phyloP scores from a whole-genome alignment of 176 grass and related monocot species.

The Secale cereale region DNA sequence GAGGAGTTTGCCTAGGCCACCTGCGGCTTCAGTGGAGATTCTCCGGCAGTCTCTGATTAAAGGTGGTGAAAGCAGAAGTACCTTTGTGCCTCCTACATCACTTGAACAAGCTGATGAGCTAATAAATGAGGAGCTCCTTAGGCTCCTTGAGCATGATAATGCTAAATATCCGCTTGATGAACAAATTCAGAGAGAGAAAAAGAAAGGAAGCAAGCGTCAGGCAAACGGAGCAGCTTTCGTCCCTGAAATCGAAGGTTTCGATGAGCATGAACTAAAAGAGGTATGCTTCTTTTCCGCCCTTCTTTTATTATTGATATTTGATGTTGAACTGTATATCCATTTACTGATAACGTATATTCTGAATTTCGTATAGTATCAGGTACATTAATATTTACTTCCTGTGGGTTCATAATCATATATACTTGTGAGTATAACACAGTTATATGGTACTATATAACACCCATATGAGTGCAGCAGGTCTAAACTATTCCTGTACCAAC shows the following conservation, averaged over 20 bases:
- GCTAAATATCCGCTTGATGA: conserved; percentile 84
- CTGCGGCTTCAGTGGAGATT: conserved; percentile 62
- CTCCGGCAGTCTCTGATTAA: conserved; percentile 64
- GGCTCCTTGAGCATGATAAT: conserved; percentile 80
- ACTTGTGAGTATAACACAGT: not conserved
- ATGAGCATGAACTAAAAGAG: conserved; percentile 66
- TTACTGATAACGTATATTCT: not conserved
- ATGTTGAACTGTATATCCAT: not conserved
- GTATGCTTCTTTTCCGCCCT: conserved; percentile 20
- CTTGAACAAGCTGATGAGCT: conserved; percentile 88
- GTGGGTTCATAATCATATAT: not conserved
- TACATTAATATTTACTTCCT: conserved; percentile 5
- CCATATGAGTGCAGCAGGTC: not conserved
- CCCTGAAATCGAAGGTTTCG: conserved; percentile 87
- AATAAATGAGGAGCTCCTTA: conserved; percentile 71
- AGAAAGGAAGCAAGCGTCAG: conserved; percentile 48
- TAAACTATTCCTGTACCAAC: not conserved
- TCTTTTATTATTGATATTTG: conserved; percentile 14
- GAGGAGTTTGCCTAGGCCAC: conserved; percentile 81
- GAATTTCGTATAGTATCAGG: not conserved
- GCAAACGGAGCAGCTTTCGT: conserved; percentile 36
- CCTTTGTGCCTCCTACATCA: conserved; percentile 81
- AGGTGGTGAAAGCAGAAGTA: conserved; percentile 69
- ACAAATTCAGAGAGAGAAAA: conserved; percentile 66
- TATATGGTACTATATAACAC: not conserved